Evolutionary conservation across 2,329 filamentous ascomycete species (phyloP), one percentile per base, ranked within the genome.

Genomic region (Aspergillus pseudoviridinutans): DNA sequence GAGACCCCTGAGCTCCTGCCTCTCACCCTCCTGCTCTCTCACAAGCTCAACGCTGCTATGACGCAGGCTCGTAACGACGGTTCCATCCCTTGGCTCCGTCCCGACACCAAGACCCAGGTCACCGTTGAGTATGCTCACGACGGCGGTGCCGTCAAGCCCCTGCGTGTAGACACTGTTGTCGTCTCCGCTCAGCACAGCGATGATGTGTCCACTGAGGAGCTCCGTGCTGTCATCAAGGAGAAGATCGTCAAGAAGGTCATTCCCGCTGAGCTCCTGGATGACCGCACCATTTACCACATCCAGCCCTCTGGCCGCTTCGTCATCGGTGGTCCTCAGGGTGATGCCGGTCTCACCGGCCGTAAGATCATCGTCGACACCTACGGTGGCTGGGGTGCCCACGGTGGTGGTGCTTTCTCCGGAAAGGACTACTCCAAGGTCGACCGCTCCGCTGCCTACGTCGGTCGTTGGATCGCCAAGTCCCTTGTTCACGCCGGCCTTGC

Each of bases 401-500:
- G 94, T 85, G 94, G 94, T 84, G 94, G 94, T 89, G 94, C 94
- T 79, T 99, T 99, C 90, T 97, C 94, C 72, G 94, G 94, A 74
- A 99, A 99, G 89, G 94, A 99, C 80, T 99, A 97, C 87, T 97
- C 92, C 86, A 99, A 99, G 87, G 94, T 99, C 80, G 94, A 99
- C 78, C 91, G 94, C 71, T 97, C 94, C 54, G 94, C 94, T 67
- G 94, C 94, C 74, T 99, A 99, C 83, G 87, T 97, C 69, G 92
- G 86, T 68, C 92, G 94, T 77, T 99, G 94, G 94, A 92, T 99
- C 78, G 94, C 94, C 82, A 99, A 99, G 87, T 99, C 94, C 46
- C 86, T 99, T 65, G 91, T 99, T 69, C 81, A 87, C 71, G 90
- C 93, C 70, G 88, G 89, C 71, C 89, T 99, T 62, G 90, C 90